Conservation (phyloP, 257 asterid species). For the Hygrophila difformis region DNA sequence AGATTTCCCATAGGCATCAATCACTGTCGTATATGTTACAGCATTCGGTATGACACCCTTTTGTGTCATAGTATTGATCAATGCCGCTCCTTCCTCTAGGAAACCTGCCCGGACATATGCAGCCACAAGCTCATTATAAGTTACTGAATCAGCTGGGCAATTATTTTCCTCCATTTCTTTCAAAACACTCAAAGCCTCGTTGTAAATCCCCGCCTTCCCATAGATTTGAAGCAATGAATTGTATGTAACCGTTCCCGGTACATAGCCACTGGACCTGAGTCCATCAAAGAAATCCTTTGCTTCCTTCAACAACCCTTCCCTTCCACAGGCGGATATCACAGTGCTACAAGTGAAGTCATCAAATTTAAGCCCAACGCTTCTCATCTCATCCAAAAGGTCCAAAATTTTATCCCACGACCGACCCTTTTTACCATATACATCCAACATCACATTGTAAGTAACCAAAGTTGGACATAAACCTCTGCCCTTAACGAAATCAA, state of each 20-base stretch:
- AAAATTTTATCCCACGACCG: slow-evolving; percentile 71
- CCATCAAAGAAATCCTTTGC: slow-evolving; percentile 70
- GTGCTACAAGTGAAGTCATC: slow-evolving; percentile 98
- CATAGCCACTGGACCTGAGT: slow-evolving; percentile 58
- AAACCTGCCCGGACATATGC: slow-evolving; percentile 94
- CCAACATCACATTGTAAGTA: slow-evolving; percentile 92
- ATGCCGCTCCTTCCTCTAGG: slow-evolving; percentile 69
- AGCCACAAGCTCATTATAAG: slow-evolving; percentile 87
- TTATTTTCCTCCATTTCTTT: slow-evolving; percentile 84
- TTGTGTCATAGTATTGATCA: slow-evolving; percentile 62
- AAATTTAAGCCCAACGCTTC: slow-evolving; percentile 49
- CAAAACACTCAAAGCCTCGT: slow-evolving; percentile 68
- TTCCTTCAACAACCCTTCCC: slow-evolving; percentile 82
- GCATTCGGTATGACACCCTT: slow-evolving; percentile 85
- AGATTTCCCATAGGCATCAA: slow-evolving; percentile 91
- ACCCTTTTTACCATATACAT: slow-evolving; percentile 80
- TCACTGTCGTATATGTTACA: slow-evolving; percentile 79
- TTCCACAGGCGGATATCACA: slow-evolving; percentile 86
- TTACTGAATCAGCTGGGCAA: slow-evolving; percentile 83
- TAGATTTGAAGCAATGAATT: slow-evolving; percentile 82
- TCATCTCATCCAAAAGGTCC: slow-evolving; percentile 73
- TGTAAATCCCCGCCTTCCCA: slow-evolving; percentile 77
- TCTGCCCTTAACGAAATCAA: slow-evolving; percentile 51
- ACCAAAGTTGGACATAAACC: slow-evolving; percentile 58
- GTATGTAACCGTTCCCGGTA: slow-evolving; percentile 76